Conservation (phyloP, 2,329 filamentous ascomycete genomes). For the Arthroderma sp. region DNA sequence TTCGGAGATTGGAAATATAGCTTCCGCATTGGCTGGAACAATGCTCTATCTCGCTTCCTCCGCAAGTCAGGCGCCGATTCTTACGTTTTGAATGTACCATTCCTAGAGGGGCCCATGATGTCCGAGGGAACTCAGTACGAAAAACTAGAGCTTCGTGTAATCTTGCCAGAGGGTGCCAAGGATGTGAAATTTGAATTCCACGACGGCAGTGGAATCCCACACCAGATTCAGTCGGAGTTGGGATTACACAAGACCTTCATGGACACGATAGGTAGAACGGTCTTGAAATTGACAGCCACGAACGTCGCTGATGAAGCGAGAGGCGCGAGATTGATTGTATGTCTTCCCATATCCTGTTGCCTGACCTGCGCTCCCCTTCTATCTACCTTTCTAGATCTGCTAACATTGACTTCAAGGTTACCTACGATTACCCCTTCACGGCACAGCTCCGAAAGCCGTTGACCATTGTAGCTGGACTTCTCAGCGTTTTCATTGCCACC, state of each 20-base stretch:
- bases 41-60: constrained; percentile 63
- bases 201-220: constrained; percentile 56
- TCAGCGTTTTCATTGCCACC: constrained; percentile 59
- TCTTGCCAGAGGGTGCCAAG: constrained; percentile 83
- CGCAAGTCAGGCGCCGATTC: constrained; percentile 51
- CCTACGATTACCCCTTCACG: constrained; percentile 68
- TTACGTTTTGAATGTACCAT: constrained; percentile 82
- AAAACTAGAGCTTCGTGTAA: constrained; percentile 62
- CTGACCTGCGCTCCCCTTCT: background rate
- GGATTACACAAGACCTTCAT: constrained; percentile 77
- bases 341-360: constrained; percentile 10
- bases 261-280: constrained; percentile 80
- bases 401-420: constrained; percentile 35
- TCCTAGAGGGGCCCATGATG: constrained; percentile 83
- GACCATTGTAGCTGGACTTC: constrained; percentile 59
- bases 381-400: background rate
- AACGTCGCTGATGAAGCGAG: constrained; percentile 87
- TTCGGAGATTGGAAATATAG: constrained; percentile 98
- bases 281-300: constrained; percentile 62
- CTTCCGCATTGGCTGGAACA: constrained; percentile 94
- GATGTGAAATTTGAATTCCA: constrained; percentile 51
- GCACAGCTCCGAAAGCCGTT: constrained; percentile 76
- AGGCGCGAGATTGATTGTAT: constrained; percentile 62
- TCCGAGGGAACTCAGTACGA: constrained; percentile 76
- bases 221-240: constrained; percentile 39